These are phyloP conservation scores for Areca catechu DNA, from an alignment of 176 grass and related monocot genomes.

Conservation along the genomic window DNA sequence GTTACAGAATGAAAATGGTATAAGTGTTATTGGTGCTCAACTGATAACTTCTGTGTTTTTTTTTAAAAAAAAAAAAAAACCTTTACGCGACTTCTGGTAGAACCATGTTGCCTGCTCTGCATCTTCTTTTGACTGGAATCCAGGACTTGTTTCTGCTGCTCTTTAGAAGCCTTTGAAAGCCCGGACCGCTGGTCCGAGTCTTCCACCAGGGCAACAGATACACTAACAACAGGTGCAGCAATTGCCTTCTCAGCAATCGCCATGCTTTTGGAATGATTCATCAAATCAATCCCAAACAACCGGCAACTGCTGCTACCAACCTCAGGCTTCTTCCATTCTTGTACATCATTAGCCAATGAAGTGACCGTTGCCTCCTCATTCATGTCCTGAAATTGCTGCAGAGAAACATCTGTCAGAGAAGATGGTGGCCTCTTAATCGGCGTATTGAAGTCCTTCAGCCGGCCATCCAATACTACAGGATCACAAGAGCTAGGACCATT, in stretches of 20 bases:
- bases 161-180: conserved; percentile 3
- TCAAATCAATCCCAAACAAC: conserved; percentile 55
- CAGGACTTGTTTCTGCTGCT: not conserved
- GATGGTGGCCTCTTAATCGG: conserved; percentile 24
- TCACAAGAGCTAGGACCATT: conserved; percentile 33
- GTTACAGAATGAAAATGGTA: not conserved
- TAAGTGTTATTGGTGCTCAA: too few species aligned
- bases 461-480: conserved; percentile 25
- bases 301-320: conserved; percentile 12
- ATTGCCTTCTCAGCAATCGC: conserved; percentile 7
- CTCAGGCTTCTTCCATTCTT: conserved; percentile 28
- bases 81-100: not conserved
- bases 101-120: not conserved
- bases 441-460: conserved; percentile 41
- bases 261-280: conserved; percentile 11
- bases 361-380: conserved; percentile 15
- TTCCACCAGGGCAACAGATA: not conserved
- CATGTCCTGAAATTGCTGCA: conserved; percentile 34
- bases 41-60: too few species aligned
- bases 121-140: conserved; percentile 1
- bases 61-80: too few species aligned
- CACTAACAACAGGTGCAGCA: not conserved
- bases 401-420: conserved; percentile 24
- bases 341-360: conserved; percentile 9
- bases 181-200: not conserved